These are phyloP conservation scores for Aspergillus ruber DNA, from an alignment of 2,329 filamentous ascomycete species.

Conservation along the genomic window DNA sequence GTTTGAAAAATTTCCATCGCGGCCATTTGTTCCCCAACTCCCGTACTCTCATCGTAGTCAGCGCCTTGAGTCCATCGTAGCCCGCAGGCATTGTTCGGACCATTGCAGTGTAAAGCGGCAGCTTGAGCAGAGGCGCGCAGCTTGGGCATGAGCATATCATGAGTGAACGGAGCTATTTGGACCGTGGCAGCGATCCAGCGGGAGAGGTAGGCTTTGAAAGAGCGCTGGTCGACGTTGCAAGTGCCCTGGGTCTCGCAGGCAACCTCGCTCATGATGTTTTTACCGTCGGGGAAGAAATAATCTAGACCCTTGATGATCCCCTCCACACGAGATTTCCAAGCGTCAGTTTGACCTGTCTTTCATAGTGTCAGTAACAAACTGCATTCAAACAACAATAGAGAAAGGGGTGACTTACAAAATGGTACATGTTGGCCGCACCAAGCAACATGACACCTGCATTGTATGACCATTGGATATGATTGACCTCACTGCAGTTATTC, in stretches of 20 bases:
- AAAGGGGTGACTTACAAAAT: constrained; percentile 31
- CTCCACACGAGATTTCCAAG: constrained; percentile 47
- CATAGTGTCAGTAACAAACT: not conserved
- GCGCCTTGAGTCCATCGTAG: constrained; percentile 36
- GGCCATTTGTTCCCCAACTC: constrained; percentile 66
- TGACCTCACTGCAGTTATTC: constrained; percentile 43
- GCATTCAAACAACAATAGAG: not conserved
- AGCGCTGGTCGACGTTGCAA: constrained; percentile 54
- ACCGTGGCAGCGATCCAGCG: constrained; percentile 51
- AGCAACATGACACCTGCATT: constrained; percentile 48
- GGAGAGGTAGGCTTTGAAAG: constrained; percentile 58
- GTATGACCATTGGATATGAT: constrained; percentile 49
- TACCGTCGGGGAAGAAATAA: constrained; percentile 43
- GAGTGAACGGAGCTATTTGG: constrained; percentile 51
- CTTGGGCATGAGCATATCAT: constrained; percentile 42
- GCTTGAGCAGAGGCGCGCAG: constrained; percentile 41
- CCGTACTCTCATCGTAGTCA: constrained; percentile 53
- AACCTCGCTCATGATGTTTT: constrained; percentile 50
- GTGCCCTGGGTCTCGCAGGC: constrained; percentile 47
- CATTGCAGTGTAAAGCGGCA: constrained; percentile 15
- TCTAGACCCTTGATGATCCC: constrained; percentile 50
- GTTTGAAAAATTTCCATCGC: constrained; percentile 60
- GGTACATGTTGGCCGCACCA: constrained; percentile 50
- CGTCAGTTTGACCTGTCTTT: constrained; percentile 23
- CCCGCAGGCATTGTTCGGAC: constrained; percentile 18